phyloP scores from a whole-genome alignment of 106 monocot genomes.

The Dioscorea zingiberensis region DNA sequence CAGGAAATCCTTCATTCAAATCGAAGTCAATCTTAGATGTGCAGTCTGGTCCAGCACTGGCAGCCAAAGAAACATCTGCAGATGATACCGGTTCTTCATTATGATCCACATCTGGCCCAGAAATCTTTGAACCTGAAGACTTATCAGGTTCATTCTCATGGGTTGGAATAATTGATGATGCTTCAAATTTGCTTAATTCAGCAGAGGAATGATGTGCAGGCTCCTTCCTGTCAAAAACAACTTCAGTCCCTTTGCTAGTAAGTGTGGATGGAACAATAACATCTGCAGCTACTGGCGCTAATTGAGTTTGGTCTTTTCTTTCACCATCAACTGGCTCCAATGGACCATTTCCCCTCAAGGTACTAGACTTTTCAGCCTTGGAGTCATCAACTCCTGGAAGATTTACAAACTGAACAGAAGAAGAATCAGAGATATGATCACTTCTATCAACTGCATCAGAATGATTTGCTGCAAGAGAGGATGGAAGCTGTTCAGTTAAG shows the following conservation, averaged over 20 bases:
- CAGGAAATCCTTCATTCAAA: conserved; percentile 69
- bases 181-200: conserved; percentile 8
- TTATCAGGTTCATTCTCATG: conserved; percentile 20
- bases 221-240: conserved; percentile 9
- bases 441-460: conserved; percentile 4
- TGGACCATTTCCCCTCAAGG: background rate
- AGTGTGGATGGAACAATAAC: conserved; percentile 8
- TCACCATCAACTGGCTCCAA: conserved; percentile 13
- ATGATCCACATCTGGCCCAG: conserved; percentile 19
- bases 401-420: conserved; percentile 1
- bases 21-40: conserved; percentile 62
- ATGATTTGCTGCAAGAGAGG: conserved; percentile 6
- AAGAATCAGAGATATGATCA: conserved; percentile 1
- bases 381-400: conserved; percentile 13
- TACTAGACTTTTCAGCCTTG: conserved; percentile 14
- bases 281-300: conserved; percentile 6
- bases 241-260: conserved; percentile 5
- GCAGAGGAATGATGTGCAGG: conserved; percentile 4
- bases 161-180: background rate
- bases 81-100: conserved; percentile 18
- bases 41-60: conserved; percentile 15
- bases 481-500: conserved; percentile 7
- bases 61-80: conserved; percentile 10
- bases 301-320: conserved; percentile 15
- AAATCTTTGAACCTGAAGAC: conserved; percentile 7